A percentile compares a stretch with the other conserved stretches of the same genome.
Evolutionary conservation across 2,329 filamentous ascomycete species (phyloP).

Genomic region (Epichloe baconii): DNA sequence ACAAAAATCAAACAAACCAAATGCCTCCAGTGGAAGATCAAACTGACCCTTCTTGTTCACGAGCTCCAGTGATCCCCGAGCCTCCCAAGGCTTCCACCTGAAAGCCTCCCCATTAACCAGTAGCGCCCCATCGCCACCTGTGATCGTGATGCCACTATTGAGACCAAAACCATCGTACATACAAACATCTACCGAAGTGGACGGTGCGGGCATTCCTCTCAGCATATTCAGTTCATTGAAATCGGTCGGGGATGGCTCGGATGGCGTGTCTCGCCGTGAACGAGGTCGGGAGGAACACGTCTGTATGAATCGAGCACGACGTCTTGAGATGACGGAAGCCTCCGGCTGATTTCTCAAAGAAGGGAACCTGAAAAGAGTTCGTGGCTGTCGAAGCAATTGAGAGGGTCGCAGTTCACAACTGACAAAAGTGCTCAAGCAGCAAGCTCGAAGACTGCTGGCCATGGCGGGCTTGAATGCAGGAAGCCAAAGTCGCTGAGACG

Average conservation of each 20-base stretch:
- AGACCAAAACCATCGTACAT: constrained; percentile 74
- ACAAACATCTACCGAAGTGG: constrained; percentile 75
- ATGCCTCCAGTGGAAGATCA: constrained; percentile 56
- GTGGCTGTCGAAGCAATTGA: constrained; percentile 1
- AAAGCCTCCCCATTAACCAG: constrained; percentile 83
- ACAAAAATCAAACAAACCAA: constrained; percentile 67
- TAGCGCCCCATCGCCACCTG: constrained; percentile 57
- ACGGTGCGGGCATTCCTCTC: constrained; percentile 58
- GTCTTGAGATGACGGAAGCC: background rate
- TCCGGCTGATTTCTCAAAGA: background rate
- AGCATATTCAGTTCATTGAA: constrained; percentile 70
- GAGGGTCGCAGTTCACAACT: background rate
- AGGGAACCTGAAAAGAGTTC: background rate
- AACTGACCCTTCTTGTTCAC: constrained; percentile 70
- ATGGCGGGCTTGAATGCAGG: background rate
- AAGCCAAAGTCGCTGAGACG: background rate
- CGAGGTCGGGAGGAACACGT: constrained; percentile 5
- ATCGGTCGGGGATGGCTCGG: constrained; percentile 36
- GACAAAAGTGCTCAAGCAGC: background rate
- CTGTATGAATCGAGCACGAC: constrained; percentile 7
- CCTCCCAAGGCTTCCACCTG: constrained; percentile 71
- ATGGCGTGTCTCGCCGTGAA: constrained; percentile 13
- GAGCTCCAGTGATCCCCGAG: constrained; percentile 33
- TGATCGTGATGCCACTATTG: constrained; percentile 63
- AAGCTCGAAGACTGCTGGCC: constrained; percentile 2